phyloP scores from a whole-genome alignment of 2,329 filamentous ascomycete genomes.

The Thelonectria blattea region DNA sequence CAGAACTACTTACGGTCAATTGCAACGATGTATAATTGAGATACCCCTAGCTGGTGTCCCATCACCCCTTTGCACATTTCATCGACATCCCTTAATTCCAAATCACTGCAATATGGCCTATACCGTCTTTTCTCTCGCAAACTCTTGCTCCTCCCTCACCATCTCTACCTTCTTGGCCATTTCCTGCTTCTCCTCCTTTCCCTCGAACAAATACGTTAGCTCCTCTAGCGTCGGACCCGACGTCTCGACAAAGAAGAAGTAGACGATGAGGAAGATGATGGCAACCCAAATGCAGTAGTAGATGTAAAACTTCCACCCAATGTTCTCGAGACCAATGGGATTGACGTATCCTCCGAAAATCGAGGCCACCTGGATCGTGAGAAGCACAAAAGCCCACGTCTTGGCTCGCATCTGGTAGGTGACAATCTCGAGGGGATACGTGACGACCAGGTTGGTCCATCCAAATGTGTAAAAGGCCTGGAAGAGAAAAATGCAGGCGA shows the following conservation, averaged over 20 bases:
- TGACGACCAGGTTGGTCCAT: conserved; percentile 52
- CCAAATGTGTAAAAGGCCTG: conserved; percentile 50
- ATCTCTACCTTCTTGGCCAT: conserved; percentile 28
- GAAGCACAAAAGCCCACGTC: conserved; percentile 48
- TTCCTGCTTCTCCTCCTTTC: conserved; percentile 24
- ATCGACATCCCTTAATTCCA: not conserved
- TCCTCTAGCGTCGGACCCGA: conserved; percentile 46
- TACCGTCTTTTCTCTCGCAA: conserved; percentile 23
- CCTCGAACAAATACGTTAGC: conserved; percentile 38
- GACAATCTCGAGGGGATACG: conserved; percentile 51
- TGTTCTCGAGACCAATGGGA: conserved; percentile 45
- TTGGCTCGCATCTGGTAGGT: conserved; percentile 51
- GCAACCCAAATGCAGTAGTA: conserved; percentile 50
- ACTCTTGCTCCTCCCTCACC: conserved; percentile 28
- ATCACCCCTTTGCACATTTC: too few relatives aligned
- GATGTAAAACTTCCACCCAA: conserved; percentile 51
- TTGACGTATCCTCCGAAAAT: conserved; percentile 50
- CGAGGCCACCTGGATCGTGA: conserved; percentile 46
- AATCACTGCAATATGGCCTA: not conserved
- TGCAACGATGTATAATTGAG: too few relatives aligned
- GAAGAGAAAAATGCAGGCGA: conserved; percentile 52
- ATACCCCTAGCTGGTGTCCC: not conserved
- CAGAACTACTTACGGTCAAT: too few relatives aligned
- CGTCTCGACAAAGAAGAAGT: conserved; percentile 50
- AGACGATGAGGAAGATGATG: conserved; percentile 45